Base-by-base conservation (phyloP, 2,329 filamentous ascomycete genomes). In the Bipolaris sorokiniana region DNA sequence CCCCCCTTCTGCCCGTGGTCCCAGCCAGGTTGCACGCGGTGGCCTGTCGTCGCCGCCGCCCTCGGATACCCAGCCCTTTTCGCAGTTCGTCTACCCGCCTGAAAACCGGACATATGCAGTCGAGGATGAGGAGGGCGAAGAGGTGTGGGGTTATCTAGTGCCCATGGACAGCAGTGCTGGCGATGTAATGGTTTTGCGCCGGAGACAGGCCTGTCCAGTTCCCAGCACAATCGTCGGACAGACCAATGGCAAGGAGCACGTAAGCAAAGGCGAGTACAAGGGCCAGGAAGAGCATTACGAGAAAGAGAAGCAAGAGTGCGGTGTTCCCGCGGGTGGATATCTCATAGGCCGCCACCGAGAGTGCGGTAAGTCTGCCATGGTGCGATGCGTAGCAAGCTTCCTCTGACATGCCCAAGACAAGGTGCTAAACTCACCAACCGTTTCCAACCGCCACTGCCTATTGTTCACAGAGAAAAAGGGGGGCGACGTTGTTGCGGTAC, bases 111-210 rank as follows among this genome's bases (percentile, higher is more conserved):
- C 88, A 10, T 90, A 93, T 62, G 92, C 96, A 54, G 90, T 96
- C 3, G 86, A 93, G 61, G 90, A 97, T 72, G 92, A 97, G 78
- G 86, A 85, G 56, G 84, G 86, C 44, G 90, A 96, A 74, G 92
- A 92, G 7, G 92, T 98, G 1, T 99, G 95, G 95, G 96, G 96
- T 11, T 99, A 98, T 70, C 82, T 99, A 5, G 86, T 97, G 51
- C 92, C 94, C 1, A 80, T 97, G 22, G 88, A 94, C 70, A 83
- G 85, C 50, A 86, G 85, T 62, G 87, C 89, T 51, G 88, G 87
- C 77, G 79, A 90, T 75, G 77, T 83, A 4, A 76, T 96, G 78
- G 90, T 96, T 7, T 76, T 99, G 75, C 89, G 86, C 77, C 91
- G 87, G 69, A 85, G 93, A 54, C 84, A 83, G 57, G 83, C 85